phyloP scores from a whole-genome alignment of 2,329 filamentous ascomycete species.

The Colletotrichum sp. region DNA sequence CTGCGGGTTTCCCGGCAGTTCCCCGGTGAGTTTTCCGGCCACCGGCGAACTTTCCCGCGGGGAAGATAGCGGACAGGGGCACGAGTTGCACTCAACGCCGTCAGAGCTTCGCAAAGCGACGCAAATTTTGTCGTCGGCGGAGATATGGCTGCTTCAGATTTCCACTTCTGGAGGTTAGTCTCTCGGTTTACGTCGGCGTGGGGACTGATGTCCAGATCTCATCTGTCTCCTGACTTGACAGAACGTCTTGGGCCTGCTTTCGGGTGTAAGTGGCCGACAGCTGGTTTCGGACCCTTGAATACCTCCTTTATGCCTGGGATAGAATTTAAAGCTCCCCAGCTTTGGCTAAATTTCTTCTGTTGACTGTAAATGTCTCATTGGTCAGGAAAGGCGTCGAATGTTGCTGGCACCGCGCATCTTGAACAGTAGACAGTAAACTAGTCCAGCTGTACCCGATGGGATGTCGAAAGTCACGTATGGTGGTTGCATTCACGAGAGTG shows the following conservation, averaged over 20 bases:
- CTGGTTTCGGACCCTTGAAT: neutral
- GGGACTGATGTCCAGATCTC: neutral
- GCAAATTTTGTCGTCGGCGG: neutral
- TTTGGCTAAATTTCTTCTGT: too few relatives aligned
- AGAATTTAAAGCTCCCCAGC: too few relatives aligned
- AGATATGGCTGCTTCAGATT: neutral
- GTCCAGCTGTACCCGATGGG: too few relatives aligned
- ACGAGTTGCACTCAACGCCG: neutral
- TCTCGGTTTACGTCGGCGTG: neutral
- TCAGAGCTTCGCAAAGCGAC: neutral
- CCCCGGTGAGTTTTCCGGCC: neutral
- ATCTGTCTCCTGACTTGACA: neutral
- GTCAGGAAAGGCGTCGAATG: too few relatives aligned
- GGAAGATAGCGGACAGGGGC: neutral
- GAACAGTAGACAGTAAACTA: too few relatives aligned
- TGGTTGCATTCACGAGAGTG: too few relatives aligned
- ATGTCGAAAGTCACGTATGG: too few relatives aligned
- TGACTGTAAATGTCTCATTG: too few relatives aligned
- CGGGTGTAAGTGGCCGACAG: neutral
- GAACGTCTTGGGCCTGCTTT: neutral
- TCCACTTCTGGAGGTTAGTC: rapidly evolving
- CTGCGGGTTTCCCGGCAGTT: rapidly evolving
- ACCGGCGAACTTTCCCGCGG: neutral
- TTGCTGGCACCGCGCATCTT: too few relatives aligned
- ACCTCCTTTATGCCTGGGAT: too few relatives aligned